Percentiles rank a stretch among this genome's conserved stretches.
These are phyloP conservation scores for Mycogone perniciosa DNA, from an alignment of 2,329 filamentous ascomycete genomes.

Conservation along the genomic window DNA sequence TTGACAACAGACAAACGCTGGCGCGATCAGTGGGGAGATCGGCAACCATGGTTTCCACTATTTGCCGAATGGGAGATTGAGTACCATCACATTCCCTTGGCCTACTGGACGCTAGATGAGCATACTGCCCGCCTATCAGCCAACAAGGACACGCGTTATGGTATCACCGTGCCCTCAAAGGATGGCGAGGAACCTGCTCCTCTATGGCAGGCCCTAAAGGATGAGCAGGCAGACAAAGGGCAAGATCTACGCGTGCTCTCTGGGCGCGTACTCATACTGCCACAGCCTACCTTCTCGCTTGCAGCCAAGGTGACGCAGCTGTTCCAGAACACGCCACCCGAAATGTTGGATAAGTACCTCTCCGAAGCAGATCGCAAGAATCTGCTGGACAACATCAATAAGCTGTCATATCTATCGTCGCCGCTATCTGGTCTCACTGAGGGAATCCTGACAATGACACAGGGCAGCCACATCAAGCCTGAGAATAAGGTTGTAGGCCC, in stretches of 20 bases:
- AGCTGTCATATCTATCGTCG: slow-evolving; percentile 20
- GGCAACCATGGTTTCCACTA: slow-evolving; percentile 35
- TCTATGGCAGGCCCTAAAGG: slow-evolving; percentile 4
- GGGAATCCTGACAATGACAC: slow-evolving; percentile 26
- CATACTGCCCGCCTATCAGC: slow-evolving; percentile 14
- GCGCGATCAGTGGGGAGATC: slow-evolving; percentile 28
- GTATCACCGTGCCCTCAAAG: slow-evolving; percentile 2
- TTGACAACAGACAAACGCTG: slow-evolving; percentile 3
- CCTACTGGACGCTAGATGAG: slow-evolving; percentile 27
- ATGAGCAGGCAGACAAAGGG: not conserved
- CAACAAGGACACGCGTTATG: slow-evolving; percentile 7
- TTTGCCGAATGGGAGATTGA: slow-evolving; percentile 39
- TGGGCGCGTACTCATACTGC: slow-evolving; percentile 33
- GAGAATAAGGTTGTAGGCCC: slow-evolving; percentile 17
- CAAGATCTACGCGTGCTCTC: slow-evolving; percentile 24
- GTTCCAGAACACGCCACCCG: slow-evolving; percentile 22
- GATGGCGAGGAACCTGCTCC: not conserved
- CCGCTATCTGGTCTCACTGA: slow-evolving; percentile 28
- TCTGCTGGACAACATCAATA: slow-evolving; percentile 5
- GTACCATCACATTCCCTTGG: slow-evolving; percentile 33
- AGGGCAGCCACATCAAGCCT: slow-evolving; percentile 37
- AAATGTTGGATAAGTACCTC: slow-evolving; percentile 15
- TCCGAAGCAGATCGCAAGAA: slow-evolving; percentile 5
- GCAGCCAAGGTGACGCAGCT: slow-evolving; percentile 28
- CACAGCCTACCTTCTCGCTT: slow-evolving; percentile 33